Evolutionary conservation across 345 rosid genomes (phyloP).

Genomic region (Viola odorata): DNA sequence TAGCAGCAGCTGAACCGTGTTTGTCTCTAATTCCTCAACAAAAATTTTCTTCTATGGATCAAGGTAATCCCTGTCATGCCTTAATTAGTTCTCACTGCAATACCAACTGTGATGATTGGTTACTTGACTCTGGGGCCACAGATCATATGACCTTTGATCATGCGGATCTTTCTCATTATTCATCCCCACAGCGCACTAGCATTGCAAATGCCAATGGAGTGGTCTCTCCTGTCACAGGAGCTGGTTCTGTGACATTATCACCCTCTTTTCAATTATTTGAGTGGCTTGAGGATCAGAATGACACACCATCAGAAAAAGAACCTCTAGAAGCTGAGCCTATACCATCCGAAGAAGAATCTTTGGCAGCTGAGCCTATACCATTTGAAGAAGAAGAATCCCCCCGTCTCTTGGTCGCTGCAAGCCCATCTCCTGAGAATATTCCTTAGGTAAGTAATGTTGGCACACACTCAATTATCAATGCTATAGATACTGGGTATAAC

Average conservation of each 20-base stretch:
- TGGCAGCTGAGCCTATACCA: not conserved
- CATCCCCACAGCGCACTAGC: accelerated
- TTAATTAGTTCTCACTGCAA: too few relatives aligned
- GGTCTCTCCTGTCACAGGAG: not conserved
- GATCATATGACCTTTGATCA: slow-evolving; percentile 2
- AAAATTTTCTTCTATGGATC: not conserved
- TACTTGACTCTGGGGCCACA: not conserved
- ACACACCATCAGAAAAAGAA: not conserved
- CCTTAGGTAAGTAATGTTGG: not conserved
- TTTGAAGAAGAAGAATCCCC: not conserved
- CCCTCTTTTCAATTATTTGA: too few relatives aligned
- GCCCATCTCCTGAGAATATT: not conserved
- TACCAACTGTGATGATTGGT: not conserved
- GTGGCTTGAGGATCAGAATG: not conserved
- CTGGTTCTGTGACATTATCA: not conserved
- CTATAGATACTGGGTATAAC: not conserved
- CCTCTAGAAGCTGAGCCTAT: not conserved
- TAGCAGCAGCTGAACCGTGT: not conserved
- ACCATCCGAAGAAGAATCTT: not conserved
- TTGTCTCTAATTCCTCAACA: not conserved
- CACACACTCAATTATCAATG: not conserved
- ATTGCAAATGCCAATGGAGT: slow-evolving; percentile 5
- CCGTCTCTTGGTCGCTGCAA: not conserved
- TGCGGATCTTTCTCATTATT: not conserved
- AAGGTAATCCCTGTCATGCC: not conserved